Percentiles rank a stretch among this genome's conserved stretches.
These are phyloP conservation scores for Leishmania arabica DNA, from an alignment of 208 protist genomes.

Conservation along the genomic window DNA sequence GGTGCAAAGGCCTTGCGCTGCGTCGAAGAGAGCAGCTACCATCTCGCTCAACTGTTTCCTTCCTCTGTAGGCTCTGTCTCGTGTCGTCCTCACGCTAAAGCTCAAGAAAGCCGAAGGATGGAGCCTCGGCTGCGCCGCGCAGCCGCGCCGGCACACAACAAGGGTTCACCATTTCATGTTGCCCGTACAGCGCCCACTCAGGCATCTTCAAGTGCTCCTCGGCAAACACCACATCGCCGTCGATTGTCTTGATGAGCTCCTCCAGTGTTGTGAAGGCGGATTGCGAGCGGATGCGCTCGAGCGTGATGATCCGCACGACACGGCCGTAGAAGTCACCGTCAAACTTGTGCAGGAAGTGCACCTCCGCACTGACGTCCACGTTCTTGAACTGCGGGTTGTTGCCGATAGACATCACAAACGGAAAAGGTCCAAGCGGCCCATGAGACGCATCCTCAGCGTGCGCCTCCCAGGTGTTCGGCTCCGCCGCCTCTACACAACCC, in stretches of 20 bases:
- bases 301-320: slow-evolving; percentile 64
- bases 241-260: slow-evolving; percentile 76
- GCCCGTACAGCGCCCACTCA: slow-evolving; percentile 26
- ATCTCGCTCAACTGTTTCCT: background rate
- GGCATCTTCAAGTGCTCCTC: slow-evolving; percentile 32
- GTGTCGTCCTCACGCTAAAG: background rate
- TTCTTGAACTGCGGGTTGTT: slow-evolving; percentile 91
- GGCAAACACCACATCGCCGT: slow-evolving; percentile 57
- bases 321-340: slow-evolving; percentile 86
- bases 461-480: background rate
- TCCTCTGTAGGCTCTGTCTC: background rate
- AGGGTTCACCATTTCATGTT: slow-evolving; percentile 50
- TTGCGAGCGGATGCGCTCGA: slow-evolving; percentile 66
- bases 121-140: slow-evolving; percentile 3
- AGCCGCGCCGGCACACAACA: slow-evolving; percentile 6
- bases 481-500: slow-evolving; percentile 55
- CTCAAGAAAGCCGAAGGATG: slow-evolving; percentile 20
- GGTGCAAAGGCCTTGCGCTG: background rate
- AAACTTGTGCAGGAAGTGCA: slow-evolving; percentile 90
- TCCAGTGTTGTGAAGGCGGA: slow-evolving; percentile 78
- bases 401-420: slow-evolving; percentile 89
- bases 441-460: background rate
- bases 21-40: background rate
- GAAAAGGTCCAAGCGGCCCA: slow-evolving; percentile 42
- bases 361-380: slow-evolving; percentile 72